Conservation (phyloP, 2,329 filamentous ascomycete species). For the Amauroascus niger region DNA sequence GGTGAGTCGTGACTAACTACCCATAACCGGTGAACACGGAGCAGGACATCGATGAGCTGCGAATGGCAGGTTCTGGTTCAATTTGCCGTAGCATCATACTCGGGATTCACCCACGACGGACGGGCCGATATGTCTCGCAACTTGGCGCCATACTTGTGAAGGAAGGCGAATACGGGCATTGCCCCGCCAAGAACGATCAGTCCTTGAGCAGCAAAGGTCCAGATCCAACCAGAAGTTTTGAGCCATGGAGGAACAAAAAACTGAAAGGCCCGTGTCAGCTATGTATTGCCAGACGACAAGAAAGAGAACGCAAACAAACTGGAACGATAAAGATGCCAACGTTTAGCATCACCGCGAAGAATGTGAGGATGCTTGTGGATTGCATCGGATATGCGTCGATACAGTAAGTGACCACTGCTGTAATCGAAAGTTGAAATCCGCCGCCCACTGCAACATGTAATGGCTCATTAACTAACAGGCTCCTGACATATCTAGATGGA, state of each 20-base stretch:
- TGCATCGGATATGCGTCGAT: slow-evolving; percentile 49
- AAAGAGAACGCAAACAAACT: slow-evolving; percentile 21
- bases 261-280: slow-evolving; percentile 18
- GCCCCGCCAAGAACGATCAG: slow-evolving; percentile 38
- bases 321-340: slow-evolving; percentile 41
- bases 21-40: not conserved
- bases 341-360: slow-evolving; percentile 47
- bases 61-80: not conserved
- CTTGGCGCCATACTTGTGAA: slow-evolving; percentile 36
- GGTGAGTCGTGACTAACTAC: too few species aligned
- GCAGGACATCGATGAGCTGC: not conserved
- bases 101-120: slow-evolving; percentile 42
- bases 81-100: slow-evolving; percentile 25
- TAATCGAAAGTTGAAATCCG: slow-evolving; percentile 50
- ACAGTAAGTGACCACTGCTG: slow-evolving; percentile 44
- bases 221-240: slow-evolving; percentile 39
- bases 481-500: not conserved
- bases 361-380: slow-evolving; percentile 46
- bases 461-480: slow-evolving; percentile 12
- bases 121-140: slow-evolving; percentile 31
- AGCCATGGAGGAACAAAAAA: slow-evolving; percentile 47
- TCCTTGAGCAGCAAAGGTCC: slow-evolving; percentile 44
- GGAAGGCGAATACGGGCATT: slow-evolving; percentile 28
- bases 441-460: slow-evolving; percentile 36
- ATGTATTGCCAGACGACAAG: not conserved